Evolutionary conservation across 148 eudicot species (phyloP).

Genomic region (Rhododendron ovatum): DNA sequence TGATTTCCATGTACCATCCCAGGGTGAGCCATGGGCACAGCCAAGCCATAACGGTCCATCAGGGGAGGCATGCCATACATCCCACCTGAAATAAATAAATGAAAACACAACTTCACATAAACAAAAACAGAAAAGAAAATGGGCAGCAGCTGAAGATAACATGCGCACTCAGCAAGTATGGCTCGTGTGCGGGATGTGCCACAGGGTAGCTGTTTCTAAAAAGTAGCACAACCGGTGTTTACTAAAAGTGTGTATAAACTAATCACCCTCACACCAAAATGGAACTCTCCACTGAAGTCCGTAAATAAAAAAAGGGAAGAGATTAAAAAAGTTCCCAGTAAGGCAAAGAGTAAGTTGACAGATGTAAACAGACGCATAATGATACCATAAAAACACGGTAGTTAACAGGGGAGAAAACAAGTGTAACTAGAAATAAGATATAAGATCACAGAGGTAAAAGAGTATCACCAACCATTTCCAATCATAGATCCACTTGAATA

Average conservation of each 20-base stretch:
- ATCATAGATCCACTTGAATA: slow-evolving; percentile 73
- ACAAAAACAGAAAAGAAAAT: background rate
- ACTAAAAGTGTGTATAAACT: background rate
- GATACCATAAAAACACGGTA: background rate
- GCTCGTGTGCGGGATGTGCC: background rate
- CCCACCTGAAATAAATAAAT: slow-evolving; percentile 48
- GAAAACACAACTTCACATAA: background rate
- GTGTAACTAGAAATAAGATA: background rate
- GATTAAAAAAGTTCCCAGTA: background rate
- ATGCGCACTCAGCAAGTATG: background rate
- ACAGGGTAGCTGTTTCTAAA: background rate
- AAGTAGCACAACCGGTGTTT: background rate
- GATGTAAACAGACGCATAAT: background rate
- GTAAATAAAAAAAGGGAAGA: background rate
- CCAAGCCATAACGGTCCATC: slow-evolving; percentile 85
- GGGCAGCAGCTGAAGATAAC: background rate
- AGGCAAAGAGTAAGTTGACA: too few relatives aligned
- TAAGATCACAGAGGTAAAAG: background rate
- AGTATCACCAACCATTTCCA: slow-evolving; percentile 49
- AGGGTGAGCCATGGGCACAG: slow-evolving; percentile 63
- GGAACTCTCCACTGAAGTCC: background rate
- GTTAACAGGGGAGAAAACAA: background rate
- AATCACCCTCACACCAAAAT: background rate
- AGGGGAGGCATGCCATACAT: slow-evolving; percentile 82
- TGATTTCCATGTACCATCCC: slow-evolving; percentile 52